Evolutionary conservation across 2,329 filamentous ascomycete species (phyloP).

Genomic region (Trichoderma semiorbis): DNA sequence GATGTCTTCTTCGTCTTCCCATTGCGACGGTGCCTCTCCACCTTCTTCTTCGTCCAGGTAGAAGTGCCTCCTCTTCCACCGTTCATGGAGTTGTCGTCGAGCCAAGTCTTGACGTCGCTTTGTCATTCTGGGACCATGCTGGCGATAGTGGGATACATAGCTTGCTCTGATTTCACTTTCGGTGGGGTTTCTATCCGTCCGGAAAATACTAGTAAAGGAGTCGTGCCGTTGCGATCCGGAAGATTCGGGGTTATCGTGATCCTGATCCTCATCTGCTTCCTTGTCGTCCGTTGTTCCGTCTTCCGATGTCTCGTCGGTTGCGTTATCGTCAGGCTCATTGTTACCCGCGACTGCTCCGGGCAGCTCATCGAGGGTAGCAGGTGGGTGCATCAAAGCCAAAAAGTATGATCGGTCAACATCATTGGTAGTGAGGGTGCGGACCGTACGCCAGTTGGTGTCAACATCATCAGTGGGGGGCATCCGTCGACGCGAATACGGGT

Average conservation of each 20-base stretch:
- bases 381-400: constrained; percentile 45
- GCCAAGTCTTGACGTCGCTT: constrained; percentile 43
- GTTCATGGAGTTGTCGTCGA: constrained; percentile 58
- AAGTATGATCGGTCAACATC: constrained; percentile 40
- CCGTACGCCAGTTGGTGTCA: constrained; percentile 36
- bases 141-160: constrained; percentile 35
- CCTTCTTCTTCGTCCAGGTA: constrained; percentile 87
- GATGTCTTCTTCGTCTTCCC: constrained; percentile 59
- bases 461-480: constrained; percentile 31
- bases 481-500: constrained; percentile 29
- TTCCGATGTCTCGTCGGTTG: constrained; percentile 23
- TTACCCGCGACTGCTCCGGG: constrained; percentile 38
- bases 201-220: constrained; percentile 15
- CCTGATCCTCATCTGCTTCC: constrained; percentile 22
- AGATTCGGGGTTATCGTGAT: constrained; percentile 20
- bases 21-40: constrained; percentile 59
- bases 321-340: constrained; percentile 26
- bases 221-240: background rate
- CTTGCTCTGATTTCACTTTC: constrained; percentile 42
- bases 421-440: constrained; percentile 30
- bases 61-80: constrained; percentile 75
- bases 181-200: constrained; percentile 28
- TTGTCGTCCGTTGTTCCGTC: constrained; percentile 26
- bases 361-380: constrained; percentile 42
- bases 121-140: constrained; percentile 36